Evolutionary conservation across 176 grass and related monocot species (phyloP).

Genomic region (Canna indica): DNA sequence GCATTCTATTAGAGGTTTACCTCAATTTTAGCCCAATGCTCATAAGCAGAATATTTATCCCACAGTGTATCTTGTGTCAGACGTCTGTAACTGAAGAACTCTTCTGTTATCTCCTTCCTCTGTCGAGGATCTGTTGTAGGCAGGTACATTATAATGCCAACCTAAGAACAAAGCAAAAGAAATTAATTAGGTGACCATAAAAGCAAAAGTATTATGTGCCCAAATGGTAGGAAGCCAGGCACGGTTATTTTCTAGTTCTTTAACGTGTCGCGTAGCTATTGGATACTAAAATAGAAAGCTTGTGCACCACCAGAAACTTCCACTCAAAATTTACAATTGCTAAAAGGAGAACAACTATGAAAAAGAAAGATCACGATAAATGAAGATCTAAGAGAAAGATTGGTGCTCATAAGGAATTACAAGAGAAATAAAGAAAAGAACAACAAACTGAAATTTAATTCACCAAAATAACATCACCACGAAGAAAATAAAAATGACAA

Average conservation of each 20-base stretch:
- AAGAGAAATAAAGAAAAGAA: background rate
- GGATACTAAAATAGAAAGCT: background rate
- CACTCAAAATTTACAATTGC: background rate
- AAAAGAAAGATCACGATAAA: background rate
- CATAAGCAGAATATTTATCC: conserved; percentile 79
- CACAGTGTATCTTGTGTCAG: conserved; percentile 50
- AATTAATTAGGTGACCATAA: background rate
- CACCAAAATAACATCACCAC: background rate
- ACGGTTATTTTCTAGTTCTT: background rate
- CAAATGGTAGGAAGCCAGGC: background rate
- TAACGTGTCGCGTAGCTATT: background rate
- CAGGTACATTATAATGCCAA: conserved; percentile 97
- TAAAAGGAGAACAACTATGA: conserved; percentile 1
- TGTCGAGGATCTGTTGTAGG: conserved; percentile 72
- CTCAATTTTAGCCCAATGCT: conserved; percentile 99
- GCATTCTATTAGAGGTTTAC: conserved; percentile 3
- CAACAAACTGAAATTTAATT: background rate
- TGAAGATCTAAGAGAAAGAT: background rate
- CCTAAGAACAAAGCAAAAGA: conserved; percentile 29
- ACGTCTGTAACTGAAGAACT: conserved; percentile 75
- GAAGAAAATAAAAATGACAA: background rate
- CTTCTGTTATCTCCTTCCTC: conserved; percentile 86
- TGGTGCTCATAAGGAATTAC: background rate
- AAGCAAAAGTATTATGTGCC: background rate
- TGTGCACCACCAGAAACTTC: background rate